Evolutionary conservation across 495 filamentous ascomycete genomes (phyloP).

Genomic region (Lichina pygmaea): DNA sequence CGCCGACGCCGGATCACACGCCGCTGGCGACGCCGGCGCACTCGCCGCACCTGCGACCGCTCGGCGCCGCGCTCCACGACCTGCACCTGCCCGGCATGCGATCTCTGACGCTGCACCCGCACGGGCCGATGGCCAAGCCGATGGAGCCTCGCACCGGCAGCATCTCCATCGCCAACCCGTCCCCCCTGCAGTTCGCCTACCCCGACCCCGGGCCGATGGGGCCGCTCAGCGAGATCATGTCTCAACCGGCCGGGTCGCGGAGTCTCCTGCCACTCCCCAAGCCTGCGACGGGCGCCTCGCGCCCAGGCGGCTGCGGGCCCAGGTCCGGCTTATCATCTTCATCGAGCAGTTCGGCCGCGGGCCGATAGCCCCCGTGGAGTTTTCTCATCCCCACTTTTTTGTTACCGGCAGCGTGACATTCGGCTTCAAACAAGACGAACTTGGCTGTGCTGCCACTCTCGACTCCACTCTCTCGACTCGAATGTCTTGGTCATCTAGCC

Average conservation of each 20-base stretch:
- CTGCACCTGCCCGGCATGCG: slow-evolving; percentile 68
- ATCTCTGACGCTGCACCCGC: slow-evolving; percentile 55
- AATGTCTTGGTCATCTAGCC: too few relatives aligned
- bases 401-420: too few relatives aligned
- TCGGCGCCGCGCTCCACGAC: slow-evolving; percentile 28
- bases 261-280: slow-evolving; percentile 84
- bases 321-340: too few relatives aligned
- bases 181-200: too few relatives aligned
- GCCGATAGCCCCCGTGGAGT: too few relatives aligned
- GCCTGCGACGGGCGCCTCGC: slow-evolving; percentile 67
- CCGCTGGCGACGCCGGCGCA: slow-evolving; percentile 87
- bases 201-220: slow-evolving; percentile 24
- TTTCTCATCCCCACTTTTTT: too few relatives aligned
- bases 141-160: slow-evolving; percentile 15
- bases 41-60: slow-evolving; percentile 70
- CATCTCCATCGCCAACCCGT: slow-evolving; percentile 1
- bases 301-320: slow-evolving; percentile 10
- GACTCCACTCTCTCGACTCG: too few relatives aligned
- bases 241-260: slow-evolving; percentile 58
- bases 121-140: slow-evolving; percentile 39
- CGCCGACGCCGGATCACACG: slow-evolving; percentile 90
- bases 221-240: slow-evolving; percentile 80
- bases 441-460: too few relatives aligned
- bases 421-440: too few relatives aligned
- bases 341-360: too few relatives aligned